Evolutionary conservation across 2,329 filamentous ascomycete genomes (phyloP).

Genomic region (Diplodia seriata): DNA sequence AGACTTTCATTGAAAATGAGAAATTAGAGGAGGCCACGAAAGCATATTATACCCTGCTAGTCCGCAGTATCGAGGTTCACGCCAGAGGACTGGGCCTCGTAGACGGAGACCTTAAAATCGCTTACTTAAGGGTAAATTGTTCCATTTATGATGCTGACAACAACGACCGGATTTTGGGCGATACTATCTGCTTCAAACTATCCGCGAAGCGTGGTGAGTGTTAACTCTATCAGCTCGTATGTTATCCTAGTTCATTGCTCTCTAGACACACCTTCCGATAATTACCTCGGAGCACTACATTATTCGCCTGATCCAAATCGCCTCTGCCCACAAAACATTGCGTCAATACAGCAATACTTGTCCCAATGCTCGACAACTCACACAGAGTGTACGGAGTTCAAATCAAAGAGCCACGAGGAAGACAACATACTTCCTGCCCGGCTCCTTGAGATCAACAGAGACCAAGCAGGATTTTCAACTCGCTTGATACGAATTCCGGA

Average conservation of each 20-base stretch:
- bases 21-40: too few relatives aligned
- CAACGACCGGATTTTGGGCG: accelerated
- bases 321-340: neutral
- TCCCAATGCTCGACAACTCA: neutral
- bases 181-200: neutral
- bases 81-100: too few relatives aligned
- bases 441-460: neutral
- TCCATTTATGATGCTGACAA: too few relatives aligned
- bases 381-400: neutral
- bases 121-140: too few relatives aligned
- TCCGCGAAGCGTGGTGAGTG: neutral
- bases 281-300: neutral
- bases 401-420: neutral
- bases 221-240: neutral
- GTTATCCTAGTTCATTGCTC: neutral
- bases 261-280: neutral
- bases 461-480: neutral
- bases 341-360: accelerated
- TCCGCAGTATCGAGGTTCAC: too few relatives aligned
- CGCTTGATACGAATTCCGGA: neutral
- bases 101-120: too few relatives aligned
- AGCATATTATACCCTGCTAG: too few relatives aligned
- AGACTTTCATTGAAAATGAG: too few relatives aligned
- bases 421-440: neutral
- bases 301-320: neutral